A percentile compares a stretch with the other conserved stretches of the same genome.
phyloP scores from a whole-genome alignment of 2,329 filamentous ascomycete genomes.

The Colletotrichum kahawae region DNA sequence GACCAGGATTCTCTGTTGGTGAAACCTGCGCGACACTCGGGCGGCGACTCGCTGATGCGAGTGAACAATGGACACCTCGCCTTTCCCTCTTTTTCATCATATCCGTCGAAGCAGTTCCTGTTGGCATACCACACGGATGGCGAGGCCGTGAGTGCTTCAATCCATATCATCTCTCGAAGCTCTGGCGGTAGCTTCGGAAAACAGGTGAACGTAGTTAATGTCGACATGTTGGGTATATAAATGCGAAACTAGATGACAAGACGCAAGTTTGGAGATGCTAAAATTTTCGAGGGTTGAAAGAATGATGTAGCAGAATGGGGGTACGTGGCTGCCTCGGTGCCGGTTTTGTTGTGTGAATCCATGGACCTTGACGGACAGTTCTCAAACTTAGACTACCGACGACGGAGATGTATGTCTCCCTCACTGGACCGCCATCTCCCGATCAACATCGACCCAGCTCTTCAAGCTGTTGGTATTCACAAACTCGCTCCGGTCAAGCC shows the following conservation, averaged over 20 bases:
- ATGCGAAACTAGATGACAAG: not conserved
- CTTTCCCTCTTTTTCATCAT: not conserved
- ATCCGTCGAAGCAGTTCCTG: not conserved
- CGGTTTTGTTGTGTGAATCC: too few relatives aligned
- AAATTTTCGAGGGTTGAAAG: rapidly evolving
- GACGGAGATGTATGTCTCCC: too few relatives aligned
- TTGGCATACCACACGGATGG: not conserved
- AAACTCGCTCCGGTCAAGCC: conserved; percentile 35
- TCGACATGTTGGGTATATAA: not conserved
- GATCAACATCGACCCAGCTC: conserved; percentile 34
- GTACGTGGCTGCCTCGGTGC: not conserved
- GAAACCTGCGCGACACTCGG: not conserved
- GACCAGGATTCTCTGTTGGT: not conserved
- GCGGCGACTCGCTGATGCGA: not conserved
- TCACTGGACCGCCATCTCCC: not conserved
- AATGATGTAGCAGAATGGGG: not conserved
- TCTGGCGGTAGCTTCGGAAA: not conserved
- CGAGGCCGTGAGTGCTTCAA: not conserved
- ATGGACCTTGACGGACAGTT: not conserved
- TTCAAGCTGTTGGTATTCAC: conserved; percentile 34
- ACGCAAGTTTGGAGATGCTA: not conserved
- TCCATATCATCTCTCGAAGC: not conserved
- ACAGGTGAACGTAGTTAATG: not conserved
- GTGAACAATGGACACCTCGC: not conserved
- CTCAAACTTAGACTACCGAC: not conserved